Conservation (phyloP, 2,329 filamentous ascomycete species). For the Fusarium sp. region DNA sequence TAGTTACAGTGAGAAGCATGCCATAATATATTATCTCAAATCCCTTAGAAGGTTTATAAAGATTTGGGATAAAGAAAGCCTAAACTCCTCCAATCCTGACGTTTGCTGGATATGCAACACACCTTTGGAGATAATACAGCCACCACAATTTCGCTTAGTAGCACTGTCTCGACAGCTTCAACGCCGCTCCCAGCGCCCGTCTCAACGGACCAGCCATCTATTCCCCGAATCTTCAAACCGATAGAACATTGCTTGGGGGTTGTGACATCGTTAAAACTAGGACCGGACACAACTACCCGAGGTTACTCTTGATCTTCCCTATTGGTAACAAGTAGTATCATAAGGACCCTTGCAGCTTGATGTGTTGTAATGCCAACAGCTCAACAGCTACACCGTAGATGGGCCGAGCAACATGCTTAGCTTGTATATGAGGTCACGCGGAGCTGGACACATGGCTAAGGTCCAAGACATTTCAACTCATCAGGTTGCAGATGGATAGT, state of each 20-base stretch:
- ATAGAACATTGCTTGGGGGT: not conserved
- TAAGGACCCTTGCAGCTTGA: not conserved
- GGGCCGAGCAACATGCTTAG: not conserved
- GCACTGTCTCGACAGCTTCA: slow-evolving; percentile 7
- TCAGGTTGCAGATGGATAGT: not conserved
- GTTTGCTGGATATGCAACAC: not conserved
- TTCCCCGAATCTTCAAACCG: not conserved
- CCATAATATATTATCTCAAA: too few species aligned
- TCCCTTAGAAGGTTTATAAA: too few species aligned
- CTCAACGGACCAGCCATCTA: slow-evolving; percentile 2
- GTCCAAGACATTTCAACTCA: not conserved
- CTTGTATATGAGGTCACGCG: not conserved
- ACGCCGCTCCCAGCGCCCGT: slow-evolving; percentile 19
- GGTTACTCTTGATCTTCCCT: not conserved
- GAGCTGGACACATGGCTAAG: not conserved
- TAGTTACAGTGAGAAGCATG: too few species aligned
- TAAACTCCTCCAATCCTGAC: too few species aligned
- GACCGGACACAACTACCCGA: not conserved
- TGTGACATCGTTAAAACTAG: not conserved
- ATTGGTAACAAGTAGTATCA: not conserved
- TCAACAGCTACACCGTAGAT: not conserved
- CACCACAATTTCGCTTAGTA: slow-evolving; percentile 24
- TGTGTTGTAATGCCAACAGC: not conserved
- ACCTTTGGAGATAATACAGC: slow-evolving; percentile 3
- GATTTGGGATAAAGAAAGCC: too few species aligned